phyloP scores from a whole-genome alignment of 2,329 filamentous ascomycete genomes.

The Nigrograna mackinnonii region DNA sequence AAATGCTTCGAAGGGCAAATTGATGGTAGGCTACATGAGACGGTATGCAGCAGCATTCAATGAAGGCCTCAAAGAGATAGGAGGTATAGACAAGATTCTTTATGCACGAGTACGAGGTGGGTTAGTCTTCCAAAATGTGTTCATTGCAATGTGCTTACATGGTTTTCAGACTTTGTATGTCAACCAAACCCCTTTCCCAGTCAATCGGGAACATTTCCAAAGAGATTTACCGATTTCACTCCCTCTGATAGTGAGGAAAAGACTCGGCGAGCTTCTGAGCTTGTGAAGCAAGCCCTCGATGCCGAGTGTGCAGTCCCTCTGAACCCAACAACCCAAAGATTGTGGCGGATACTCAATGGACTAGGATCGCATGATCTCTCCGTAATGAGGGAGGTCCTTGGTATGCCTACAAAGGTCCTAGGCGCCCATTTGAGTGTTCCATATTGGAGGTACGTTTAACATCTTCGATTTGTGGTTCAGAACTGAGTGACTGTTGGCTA shows the following conservation, averaged over 20 bases:
- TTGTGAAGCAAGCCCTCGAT: constrained; percentile 7
- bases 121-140: constrained; percentile 60
- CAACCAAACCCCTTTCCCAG: too few species aligned
- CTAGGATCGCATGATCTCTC: constrained; percentile 60
- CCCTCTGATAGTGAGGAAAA: too few species aligned
- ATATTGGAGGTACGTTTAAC: not conserved
- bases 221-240: constrained; percentile 47
- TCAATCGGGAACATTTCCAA: constrained; percentile 55
- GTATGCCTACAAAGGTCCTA: constrained; percentile 49
- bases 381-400: constrained; percentile 54
- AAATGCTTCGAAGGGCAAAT: constrained; percentile 40
- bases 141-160: too few species aligned
- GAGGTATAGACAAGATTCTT: constrained; percentile 53
- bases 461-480: too few species aligned
- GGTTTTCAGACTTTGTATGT: too few species aligned
- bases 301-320: constrained; percentile 16
- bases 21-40: constrained; percentile 66
- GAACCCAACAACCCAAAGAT: not conserved
- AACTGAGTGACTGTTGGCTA: too few species aligned
- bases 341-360: constrained; percentile 20
- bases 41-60: constrained; percentile 62
- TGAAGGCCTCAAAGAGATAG: constrained; percentile 59
- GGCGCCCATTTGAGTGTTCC: constrained; percentile 16
- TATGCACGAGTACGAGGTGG: constrained; percentile 57
- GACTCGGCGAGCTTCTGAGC: too few species aligned